Evolutionary conservation across 2,329 filamentous ascomycete genomes (phyloP).

Genomic region (Sclerotinia minor): DNA sequence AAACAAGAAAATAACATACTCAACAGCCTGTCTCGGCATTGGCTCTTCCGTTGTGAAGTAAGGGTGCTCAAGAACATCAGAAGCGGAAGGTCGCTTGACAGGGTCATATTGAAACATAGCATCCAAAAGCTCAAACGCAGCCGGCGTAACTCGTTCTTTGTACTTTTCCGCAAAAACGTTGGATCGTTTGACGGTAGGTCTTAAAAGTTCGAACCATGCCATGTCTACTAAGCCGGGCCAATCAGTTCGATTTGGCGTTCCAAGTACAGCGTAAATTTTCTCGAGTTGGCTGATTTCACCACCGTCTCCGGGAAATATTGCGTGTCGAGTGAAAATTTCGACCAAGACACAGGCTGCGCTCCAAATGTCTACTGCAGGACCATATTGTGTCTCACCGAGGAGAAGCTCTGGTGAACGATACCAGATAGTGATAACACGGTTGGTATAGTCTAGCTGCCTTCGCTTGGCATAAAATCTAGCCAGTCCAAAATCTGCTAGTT

Average conservation of each 20-base stretch:
- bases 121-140: conserved; percentile 78
- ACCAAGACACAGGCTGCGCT: conserved; percentile 95
- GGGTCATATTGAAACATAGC: conserved; percentile 92
- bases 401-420: conserved; percentile 90
- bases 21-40: conserved; percentile 70
- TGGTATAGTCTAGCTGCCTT: conserved; percentile 91
- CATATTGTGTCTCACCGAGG: conserved; percentile 86
- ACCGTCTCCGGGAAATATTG: conserved; percentile 93
- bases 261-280: conserved; percentile 91
- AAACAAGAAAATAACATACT: conserved; percentile 57
- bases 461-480: conserved; percentile 95
- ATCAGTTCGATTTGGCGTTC: conserved; percentile 78
- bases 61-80: conserved; percentile 78
- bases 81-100: conserved; percentile 75
- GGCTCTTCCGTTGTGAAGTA: conserved; percentile 89
- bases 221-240: conserved; percentile 93
- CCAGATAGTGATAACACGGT: conserved; percentile 98
- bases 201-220: conserved; percentile 93
- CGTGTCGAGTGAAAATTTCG: conserved; percentile 90
- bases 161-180: conserved; percentile 84
- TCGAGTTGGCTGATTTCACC: conserved; percentile 95
- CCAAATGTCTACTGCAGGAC: conserved; percentile 91
- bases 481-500: conserved; percentile 93
- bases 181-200: conserved; percentile 70
- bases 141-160: conserved; percentile 70